Base-by-base conservation (phyloP, 768 basidiomycete species). In the Austroboletus eburneus region DNA sequence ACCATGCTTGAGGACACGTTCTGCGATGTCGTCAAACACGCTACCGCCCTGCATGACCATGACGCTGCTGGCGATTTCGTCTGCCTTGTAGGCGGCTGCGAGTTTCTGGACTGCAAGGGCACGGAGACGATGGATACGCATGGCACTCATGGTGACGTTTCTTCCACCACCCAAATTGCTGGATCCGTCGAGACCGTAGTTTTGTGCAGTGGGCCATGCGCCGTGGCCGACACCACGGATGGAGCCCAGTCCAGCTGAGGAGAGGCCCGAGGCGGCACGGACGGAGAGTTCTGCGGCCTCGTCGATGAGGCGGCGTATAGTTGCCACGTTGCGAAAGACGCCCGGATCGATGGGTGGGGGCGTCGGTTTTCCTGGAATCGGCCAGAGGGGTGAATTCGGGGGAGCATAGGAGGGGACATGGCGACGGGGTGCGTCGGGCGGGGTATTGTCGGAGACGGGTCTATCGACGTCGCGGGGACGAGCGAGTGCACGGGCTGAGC, bases 31-130 rank as follows among this genome's bases (percentile, higher is more conserved):
- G 56, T 94, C 91, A 58, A 94, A 88, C 3, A 92, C 87, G 51
- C 84, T 91, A 5, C 91, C 90, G 30, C 90, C 90, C 61, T 94
- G 91, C 91, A 94, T 94, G 25, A 94, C 82, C 84, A 93, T 89
- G 22, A 94, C 91, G 58, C 87, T 91, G 1, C 88, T 87, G 2
- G 91, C 91, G 57, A 94, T 89, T 64, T 94, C 91, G 61, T 94
- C 91, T 10, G 80, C 76, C 61, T 83, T 81, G 59, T 94, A 94
- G 5, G 91, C 91, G 20, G 83, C 78, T 1, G 91, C 88, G 33
- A 93, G 72, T 62, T 90, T 91, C 66, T 91, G 86, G 17, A 94
- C 88, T 0, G 91, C 91, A 23, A 92, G 74, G 0, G 80, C 84
- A 27, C 91, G 71, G 36, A 94, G 66, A 42, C 89, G 74, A 61